Percentiles rank a stretch among this genome's conserved stretches.
These are phyloP conservation scores for Fraxinus excelsior DNA, from an alignment of 257 asterid genomes.

Conservation along the genomic window DNA sequence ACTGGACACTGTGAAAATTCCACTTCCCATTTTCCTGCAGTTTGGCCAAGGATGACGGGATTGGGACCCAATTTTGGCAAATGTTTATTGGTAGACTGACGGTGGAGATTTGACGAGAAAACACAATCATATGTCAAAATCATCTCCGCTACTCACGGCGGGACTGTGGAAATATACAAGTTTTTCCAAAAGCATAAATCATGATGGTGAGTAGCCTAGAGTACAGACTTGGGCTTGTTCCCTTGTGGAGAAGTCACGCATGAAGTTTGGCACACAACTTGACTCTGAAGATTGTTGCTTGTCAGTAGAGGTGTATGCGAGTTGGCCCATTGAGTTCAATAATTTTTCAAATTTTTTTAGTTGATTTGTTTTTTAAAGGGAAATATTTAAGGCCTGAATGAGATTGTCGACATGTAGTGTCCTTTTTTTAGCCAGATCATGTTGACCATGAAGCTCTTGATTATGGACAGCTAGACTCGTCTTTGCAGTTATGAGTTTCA, in stretches of 20 bases:
- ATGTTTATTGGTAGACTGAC: neutral
- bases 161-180: neutral
- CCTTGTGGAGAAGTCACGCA: neutral
- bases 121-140: neutral
- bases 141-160: constrained; percentile 19
- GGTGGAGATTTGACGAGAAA: neutral
- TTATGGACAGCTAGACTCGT: no score
- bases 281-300: neutral
- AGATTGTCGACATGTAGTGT: no score
- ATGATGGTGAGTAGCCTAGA: neutral
- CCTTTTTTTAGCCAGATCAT: no score
- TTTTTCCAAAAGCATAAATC: neutral
- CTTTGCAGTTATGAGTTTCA: no score
- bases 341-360: no score
- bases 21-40: constrained; percentile 24
- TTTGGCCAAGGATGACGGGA: constrained; percentile 11
- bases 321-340: neutral
- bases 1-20: constrained; percentile 1
- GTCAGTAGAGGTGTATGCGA: no score
- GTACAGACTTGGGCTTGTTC: neutral
- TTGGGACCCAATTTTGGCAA: neutral
- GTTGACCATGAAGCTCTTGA: no score
- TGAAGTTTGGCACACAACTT: neutral
- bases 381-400: no score
- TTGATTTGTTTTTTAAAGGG: no score